A percentile compares a stretch with the other conserved stretches of the same genome.
Conservation (phyloP, 208 protist species). For the Polymyxa betae region DNA sequence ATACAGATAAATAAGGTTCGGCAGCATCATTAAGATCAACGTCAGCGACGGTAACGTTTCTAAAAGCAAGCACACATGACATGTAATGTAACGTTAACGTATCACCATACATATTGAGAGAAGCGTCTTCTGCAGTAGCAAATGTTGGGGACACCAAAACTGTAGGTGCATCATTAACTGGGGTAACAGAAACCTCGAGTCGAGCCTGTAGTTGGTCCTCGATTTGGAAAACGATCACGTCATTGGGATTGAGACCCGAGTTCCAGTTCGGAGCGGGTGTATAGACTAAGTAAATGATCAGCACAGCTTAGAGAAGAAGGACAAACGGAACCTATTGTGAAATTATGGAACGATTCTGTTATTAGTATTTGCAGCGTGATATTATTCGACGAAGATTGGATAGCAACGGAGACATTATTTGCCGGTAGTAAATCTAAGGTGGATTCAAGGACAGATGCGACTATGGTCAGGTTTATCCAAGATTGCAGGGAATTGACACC, state of each 20-base stretch:
- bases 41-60: background rate
- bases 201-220: background rate
- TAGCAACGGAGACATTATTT: background rate
- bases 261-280: constrained; percentile 31
- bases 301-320: background rate
- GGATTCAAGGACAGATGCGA: background rate
- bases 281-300: background rate
- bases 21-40: background rate
- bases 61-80: background rate
- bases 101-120: background rate
- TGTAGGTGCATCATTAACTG: constrained; percentile 28
- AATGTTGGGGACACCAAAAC: background rate
- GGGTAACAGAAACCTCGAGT: background rate
- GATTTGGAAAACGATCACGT: background rate
- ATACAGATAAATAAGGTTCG: background rate
- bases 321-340: background rate
- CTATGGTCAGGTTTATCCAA: background rate
- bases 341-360: background rate
- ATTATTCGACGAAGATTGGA: background rate
- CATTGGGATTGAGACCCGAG: background rate
- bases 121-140: background rate
- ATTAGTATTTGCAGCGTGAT: background rate
- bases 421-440: background rate
- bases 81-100: background rate
- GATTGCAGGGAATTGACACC: background rate